These are phyloP conservation scores for Saccharomycopsis selenospora DNA, from an alignment of 805 yeast species.

Conservation along the genomic window DNA sequence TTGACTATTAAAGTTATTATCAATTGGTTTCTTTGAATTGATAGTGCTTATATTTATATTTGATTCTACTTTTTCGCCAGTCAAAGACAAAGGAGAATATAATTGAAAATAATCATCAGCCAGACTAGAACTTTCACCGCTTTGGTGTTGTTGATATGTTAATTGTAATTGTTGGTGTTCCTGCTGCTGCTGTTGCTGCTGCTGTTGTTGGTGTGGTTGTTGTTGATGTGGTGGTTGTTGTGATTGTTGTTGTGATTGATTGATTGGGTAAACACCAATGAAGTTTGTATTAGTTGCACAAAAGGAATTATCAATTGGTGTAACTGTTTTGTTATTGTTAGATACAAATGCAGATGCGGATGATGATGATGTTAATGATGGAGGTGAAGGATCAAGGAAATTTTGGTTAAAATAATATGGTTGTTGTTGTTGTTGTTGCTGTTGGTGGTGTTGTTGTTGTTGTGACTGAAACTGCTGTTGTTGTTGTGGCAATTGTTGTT, in stretches of 20 bases:
- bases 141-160: neutral
- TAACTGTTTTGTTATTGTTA: too few relatives aligned
- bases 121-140: neutral
- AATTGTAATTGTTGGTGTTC: neutral
- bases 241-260: too few relatives aligned
- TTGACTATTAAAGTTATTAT: neutral
- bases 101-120: neutral
- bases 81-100: neutral
- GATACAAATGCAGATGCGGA: too few relatives aligned
- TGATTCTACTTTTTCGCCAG: neutral
- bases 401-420: too few relatives aligned
- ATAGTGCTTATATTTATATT: neutral
- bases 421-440: too few relatives aligned
- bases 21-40: neutral
- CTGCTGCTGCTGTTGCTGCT: slow-evolving; percentile 1
- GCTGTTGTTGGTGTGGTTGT: neutral
- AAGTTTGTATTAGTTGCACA: too few relatives aligned
- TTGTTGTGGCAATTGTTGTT: slow-evolving; percentile 1
- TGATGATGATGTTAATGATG: too few relatives aligned
- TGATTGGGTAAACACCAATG: too few relatives aligned
- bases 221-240: slow-evolving; percentile 3
- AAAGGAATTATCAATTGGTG: too few relatives aligned
- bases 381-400: too few relatives aligned
- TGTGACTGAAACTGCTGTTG: too few relatives aligned
- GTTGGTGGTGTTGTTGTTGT: too few relatives aligned